phyloP scores from a whole-genome alignment of 192 early-diverging fungal species.

The Umbelopsis ramanniana region DNA sequence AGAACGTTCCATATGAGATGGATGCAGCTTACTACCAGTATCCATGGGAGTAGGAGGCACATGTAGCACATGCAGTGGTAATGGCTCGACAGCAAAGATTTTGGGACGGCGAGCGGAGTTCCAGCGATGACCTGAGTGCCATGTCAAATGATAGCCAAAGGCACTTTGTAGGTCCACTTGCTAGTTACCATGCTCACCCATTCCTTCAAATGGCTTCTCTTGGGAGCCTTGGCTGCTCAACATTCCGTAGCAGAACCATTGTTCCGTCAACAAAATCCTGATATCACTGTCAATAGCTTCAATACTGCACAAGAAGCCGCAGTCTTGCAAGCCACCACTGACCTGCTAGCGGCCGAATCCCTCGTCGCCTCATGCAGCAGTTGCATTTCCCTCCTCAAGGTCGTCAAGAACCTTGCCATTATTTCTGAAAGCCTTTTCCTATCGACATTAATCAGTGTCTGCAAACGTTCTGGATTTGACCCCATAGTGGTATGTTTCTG shows the following conservation, averaged over 20 bases:
- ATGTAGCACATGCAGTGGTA: not conserved
- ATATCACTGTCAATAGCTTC: not conserved
- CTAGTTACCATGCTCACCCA: not conserved
- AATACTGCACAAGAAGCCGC: not conserved
- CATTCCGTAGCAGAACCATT: not conserved
- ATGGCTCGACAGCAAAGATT: not conserved
- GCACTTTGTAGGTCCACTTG: not conserved
- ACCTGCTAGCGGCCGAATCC: slow-evolving; percentile 28
- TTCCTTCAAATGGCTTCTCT: not conserved
- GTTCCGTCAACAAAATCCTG: not conserved
- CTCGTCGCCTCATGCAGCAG: slow-evolving; percentile 40
- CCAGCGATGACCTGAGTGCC: not conserved
- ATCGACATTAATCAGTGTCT: slow-evolving; percentile 26
- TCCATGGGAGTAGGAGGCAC: not conserved
- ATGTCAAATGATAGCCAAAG: not conserved
- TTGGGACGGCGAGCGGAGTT: not conserved
- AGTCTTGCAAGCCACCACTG: slow-evolving; percentile 8
- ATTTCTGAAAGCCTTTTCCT: slow-evolving; percentile 47
- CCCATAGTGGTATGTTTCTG: slow-evolving; percentile 3
- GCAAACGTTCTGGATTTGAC: not conserved
- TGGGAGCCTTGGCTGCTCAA: not conserved
- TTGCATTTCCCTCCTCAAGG: slow-evolving; percentile 47
- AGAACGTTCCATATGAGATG: too few relatives aligned
- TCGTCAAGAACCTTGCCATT: slow-evolving; percentile 48
- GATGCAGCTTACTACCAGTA: too few relatives aligned